Evolutionary conservation across 306 rosid genomes (phyloP).

Genomic region (Quercus bicolor): DNA sequence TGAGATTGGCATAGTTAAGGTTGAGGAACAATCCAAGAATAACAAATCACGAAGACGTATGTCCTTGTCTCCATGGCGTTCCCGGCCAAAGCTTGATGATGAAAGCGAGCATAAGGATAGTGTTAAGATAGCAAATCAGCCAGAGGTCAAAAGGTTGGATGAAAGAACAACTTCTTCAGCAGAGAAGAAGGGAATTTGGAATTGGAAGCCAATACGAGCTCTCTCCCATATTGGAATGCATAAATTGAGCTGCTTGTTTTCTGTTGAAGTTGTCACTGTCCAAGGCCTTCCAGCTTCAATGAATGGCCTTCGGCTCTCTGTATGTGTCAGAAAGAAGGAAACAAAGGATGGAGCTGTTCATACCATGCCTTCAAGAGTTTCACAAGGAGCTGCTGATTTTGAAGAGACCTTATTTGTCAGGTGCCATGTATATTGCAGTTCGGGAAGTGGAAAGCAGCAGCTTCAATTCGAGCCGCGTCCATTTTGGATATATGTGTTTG

Average conservation of each 20-base stretch:
- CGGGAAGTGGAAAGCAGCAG: conserved; percentile 46
- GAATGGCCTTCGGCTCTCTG: conserved; percentile 83
- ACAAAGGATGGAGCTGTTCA: conserved; percentile 91
- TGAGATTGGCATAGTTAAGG: conserved; percentile 29
- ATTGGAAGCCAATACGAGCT: conserved; percentile 90
- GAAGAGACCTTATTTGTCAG: conserved; percentile 89
- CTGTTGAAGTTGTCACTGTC: conserved; percentile 74
- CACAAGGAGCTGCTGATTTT: conserved; percentile 91
- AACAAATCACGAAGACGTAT: conserved; percentile 55
- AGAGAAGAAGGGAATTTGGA: conserved; percentile 88
- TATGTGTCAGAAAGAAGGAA: conserved; percentile 85
- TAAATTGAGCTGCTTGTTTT: conserved; percentile 76
- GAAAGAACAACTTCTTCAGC: conserved; percentile 26
- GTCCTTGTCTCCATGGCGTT: conserved; percentile 93
- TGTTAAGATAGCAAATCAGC: conserved; percentile 10
- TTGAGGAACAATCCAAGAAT: conserved; percentile 17
- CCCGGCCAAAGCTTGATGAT: conserved; percentile 54
- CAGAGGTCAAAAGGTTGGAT: conserved; percentile 35
- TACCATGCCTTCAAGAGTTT: conserved; percentile 89
- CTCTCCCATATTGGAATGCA: conserved; percentile 86
- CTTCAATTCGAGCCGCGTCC: conserved; percentile 81
- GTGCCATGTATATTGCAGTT: conserved; percentile 64
- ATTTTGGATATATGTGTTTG: conserved; percentile 68
- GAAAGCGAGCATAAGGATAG: conserved; percentile 18
- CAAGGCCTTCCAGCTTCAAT: conserved; percentile 93